Conservation (phyloP, 1,139 yeast species). For the Hansenula lynferdii region DNA sequence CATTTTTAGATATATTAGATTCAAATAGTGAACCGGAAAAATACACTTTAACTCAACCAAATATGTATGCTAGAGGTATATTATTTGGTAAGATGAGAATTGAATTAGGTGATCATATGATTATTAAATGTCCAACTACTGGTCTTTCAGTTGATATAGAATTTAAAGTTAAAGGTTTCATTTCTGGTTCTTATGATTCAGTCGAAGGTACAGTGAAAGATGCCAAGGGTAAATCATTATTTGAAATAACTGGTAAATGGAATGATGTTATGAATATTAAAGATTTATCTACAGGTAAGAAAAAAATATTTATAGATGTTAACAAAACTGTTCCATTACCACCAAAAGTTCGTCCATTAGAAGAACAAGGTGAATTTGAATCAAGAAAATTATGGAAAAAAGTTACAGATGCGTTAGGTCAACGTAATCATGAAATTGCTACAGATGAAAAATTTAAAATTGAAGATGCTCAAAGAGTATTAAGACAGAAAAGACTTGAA, state of each 20-base stretch:
- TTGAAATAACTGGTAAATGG: slow-evolving; percentile 86
- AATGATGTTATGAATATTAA: slow-evolving; percentile 77
- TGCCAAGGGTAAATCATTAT: slow-evolving; percentile 49
- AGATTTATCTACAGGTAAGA: slow-evolving; percentile 39
- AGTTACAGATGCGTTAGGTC: slow-evolving; percentile 72
- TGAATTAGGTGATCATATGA: slow-evolving; percentile 90
- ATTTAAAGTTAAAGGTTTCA: slow-evolving; percentile 91
- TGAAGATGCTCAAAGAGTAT: slow-evolving; percentile 75
- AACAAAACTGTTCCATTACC: slow-evolving; percentile 40
- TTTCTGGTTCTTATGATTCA: slow-evolving; percentile 88
- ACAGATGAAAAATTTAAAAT: slow-evolving; percentile 84
- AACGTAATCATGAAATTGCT: slow-evolving; percentile 74
- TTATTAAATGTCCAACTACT: slow-evolving; percentile 56
- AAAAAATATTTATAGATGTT: slow-evolving; percentile 62
- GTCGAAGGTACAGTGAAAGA: slow-evolving; percentile 71
- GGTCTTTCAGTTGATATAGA: slow-evolving; percentile 78
- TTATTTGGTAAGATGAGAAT: slow-evolving; percentile 84
- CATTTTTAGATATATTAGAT: slow-evolving; percentile 58
- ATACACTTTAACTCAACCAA: slow-evolving; percentile 86
- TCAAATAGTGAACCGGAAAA: slow-evolving; percentile 46
- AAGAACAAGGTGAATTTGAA: slow-evolving; percentile 77
- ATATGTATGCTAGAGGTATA: slow-evolving; percentile 93
- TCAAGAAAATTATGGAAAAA: slow-evolving; percentile 80
- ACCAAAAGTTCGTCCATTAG: slow-evolving; percentile 73
- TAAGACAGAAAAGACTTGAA: slow-evolving; percentile 69